Percentiles rank a stretch among this genome's conserved stretches.
Evolutionary conservation across 1,284 basidiomycete species (phyloP).

Genomic region (Heterobasidion annosum): DNA sequence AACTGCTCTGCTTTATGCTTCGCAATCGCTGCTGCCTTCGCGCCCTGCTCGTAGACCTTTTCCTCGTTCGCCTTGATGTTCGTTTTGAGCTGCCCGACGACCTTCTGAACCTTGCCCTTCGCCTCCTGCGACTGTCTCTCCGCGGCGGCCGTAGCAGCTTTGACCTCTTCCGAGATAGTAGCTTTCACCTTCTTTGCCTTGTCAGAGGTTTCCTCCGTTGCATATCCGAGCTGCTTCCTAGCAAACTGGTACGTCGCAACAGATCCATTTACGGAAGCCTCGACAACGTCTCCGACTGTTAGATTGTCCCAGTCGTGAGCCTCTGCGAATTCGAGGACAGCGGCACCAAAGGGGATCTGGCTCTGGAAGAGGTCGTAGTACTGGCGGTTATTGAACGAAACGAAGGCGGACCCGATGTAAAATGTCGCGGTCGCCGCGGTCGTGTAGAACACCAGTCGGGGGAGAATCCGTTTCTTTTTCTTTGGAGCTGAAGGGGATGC

Average conservation of each 20-base stretch:
- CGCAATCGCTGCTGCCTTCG: conserved; percentile 33
- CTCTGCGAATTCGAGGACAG: conserved; percentile 76
- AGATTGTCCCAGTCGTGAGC: conserved; percentile 69
- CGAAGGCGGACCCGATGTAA: conserved; percentile 71
- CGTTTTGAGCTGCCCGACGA: conserved; percentile 40
- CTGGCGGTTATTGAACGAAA: conserved; percentile 61
- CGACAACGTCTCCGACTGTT: conserved; percentile 49
- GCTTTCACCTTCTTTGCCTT: conserved; percentile 13
- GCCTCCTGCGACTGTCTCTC: conserved; percentile 26
- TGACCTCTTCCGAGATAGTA: conserved; percentile 28
- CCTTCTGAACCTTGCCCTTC: conserved; percentile 40
- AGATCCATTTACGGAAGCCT: conserved; percentile 43
- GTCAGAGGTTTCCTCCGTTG: conserved; percentile 10
- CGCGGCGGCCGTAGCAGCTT: conserved; percentile 27
- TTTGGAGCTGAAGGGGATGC: conserved; percentile 26
- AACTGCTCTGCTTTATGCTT: conserved; percentile 43
- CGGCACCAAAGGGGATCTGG: conserved; percentile 68
- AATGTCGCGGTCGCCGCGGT: conserved; percentile 65
- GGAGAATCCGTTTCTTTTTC: conserved; percentile 46
- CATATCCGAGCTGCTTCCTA: conserved; percentile 14
- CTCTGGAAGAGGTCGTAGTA: conserved; percentile 81
- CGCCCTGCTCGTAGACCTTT: conserved; percentile 26
- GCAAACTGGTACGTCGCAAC: conserved; percentile 34
- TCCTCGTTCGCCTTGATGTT: conserved; percentile 33
- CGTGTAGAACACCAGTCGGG: conserved; percentile 48